These are phyloP conservation scores for Lepiota brunneoincarnata DNA, from an alignment of 768 basidiomycete species.

Conservation along the genomic window DNA sequence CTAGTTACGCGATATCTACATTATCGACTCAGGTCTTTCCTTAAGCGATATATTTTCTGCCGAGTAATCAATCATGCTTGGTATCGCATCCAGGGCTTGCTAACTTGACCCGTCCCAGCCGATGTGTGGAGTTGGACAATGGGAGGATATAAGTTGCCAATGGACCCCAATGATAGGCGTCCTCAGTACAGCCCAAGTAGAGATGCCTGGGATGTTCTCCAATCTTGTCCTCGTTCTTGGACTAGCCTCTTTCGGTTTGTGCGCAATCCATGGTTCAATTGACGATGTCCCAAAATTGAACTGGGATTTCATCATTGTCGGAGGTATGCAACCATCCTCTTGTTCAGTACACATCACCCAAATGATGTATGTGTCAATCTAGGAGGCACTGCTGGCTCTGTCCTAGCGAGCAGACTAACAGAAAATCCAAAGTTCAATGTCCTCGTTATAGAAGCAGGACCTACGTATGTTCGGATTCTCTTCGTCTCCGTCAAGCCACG, in stretches of 20 bases:
- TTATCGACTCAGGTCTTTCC: too few relatives aligned
- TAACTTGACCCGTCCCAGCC: too few relatives aligned
- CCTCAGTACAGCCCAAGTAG: too few relatives aligned
- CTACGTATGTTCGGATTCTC: conserved; percentile 15
- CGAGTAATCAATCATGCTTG: too few relatives aligned
- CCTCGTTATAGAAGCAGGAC: conserved; percentile 27
- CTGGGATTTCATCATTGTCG: conserved; percentile 22
- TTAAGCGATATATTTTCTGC: too few relatives aligned
- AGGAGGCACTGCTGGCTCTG: conserved; percentile 24
- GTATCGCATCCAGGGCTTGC: too few relatives aligned
- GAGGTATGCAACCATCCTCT: conserved; percentile 13
- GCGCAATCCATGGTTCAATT: not conserved
- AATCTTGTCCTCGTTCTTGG: not conserved
- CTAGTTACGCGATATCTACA: too few relatives aligned
- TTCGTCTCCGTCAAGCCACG: not conserved
- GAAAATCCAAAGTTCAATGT: conserved; percentile 21
- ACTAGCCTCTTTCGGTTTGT: not conserved
- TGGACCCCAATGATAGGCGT: not conserved
- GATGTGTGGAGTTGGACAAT: too few relatives aligned
- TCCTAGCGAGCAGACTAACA: conserved; percentile 24
- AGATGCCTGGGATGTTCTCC: not conserved
- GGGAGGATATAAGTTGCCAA: too few relatives aligned
- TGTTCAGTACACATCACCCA: not conserved
- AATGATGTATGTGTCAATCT: not conserved
- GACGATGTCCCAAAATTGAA: conserved; percentile 4